phyloP scores from a whole-genome alignment of 352 stramenopile species.

The Phytophthora nicotianae region DNA sequence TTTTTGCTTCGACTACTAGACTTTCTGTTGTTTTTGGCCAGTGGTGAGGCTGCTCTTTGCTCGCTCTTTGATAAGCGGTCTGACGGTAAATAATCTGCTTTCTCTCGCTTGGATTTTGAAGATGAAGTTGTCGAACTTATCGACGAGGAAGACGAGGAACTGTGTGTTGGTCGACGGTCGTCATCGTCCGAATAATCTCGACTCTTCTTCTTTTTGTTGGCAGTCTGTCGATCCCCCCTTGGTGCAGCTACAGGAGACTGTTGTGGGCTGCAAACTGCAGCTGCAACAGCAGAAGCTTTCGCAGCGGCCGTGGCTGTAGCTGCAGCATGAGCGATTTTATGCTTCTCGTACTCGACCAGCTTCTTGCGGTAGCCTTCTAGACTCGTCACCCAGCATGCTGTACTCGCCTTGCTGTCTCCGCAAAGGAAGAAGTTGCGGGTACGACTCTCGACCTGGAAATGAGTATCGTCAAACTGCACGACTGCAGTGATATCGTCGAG shows the following conservation, averaged over 20 bases:
- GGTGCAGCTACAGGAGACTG: constrained; percentile 5
- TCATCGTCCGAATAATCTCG: constrained; percentile 25
- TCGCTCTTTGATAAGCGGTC: constrained; percentile 24
- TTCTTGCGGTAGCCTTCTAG: constrained; percentile 84
- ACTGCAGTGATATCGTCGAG: constrained; percentile 89
- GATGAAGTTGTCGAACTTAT: constrained; percentile 34
- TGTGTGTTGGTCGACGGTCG: constrained; percentile 4
- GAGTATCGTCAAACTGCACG: constrained; percentile 84
- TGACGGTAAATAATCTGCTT: constrained; percentile 10
- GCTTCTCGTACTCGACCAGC: constrained; percentile 69
- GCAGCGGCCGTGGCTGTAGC: constrained; percentile 15
- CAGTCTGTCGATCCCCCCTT: constrained; percentile 4
- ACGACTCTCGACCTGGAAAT: constrained; percentile 85
- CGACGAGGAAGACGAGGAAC: constrained; percentile 31
- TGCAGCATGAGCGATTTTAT: constrained; percentile 48
- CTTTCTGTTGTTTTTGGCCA: constrained; percentile 17
- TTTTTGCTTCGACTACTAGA: constrained; percentile 21
- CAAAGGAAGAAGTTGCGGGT: constrained; percentile 88
- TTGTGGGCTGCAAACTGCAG: constrained; percentile 5
- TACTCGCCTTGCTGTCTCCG: constrained; percentile 84
- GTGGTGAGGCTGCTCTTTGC: constrained; percentile 29
- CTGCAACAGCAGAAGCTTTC: constrained; percentile 10
- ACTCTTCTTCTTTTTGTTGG: constrained; percentile 38
- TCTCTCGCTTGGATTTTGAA: constrained; percentile 22
- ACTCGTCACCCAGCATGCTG: constrained; percentile 80